Base-by-base conservation (phyloP, 371 early-diverging fungal genomes). In the Haplosporangium sp. region DNA sequence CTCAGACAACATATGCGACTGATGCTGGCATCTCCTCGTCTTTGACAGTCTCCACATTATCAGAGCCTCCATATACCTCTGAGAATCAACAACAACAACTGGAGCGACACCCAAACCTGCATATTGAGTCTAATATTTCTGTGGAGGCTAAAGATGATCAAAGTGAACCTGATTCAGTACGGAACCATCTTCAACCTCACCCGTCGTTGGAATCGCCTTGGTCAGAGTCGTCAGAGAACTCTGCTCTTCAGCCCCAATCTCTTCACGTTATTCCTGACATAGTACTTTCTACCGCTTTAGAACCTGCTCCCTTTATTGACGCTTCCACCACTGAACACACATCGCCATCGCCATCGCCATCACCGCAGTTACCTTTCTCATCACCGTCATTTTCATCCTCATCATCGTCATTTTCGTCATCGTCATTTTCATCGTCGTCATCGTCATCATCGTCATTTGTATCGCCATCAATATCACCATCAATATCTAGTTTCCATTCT, bases 121-220 rank as follows among this genome's bases (percentile, higher is more conserved):
- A 35, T 9, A 34, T 9, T 17, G 20, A n/a, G 13, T 35, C 57
- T 27, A 38, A 48, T 35, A 4, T 48, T 4, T 4, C 38, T 10
- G 37, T 2, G 37, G 48, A 19, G 35, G n/a, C 7, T 34, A 48
- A 63, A 11, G 8, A 50, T 50, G 15, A 44, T 10, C 47, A 20
- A 11, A 19, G 13, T 50, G 39, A 35, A 9, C 17, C 13, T 17
- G 44, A 13, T 27, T 7, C 11, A 10, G 52, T 27, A 5, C 19
- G 15, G 17, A 34, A 37, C 19, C 17, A 42, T 10, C 52, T 40
- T 34, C 71, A n/a, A 50, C 39, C 20, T 52, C 9, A 48, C 44
- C 53, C 65, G 47, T 58, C 45, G 35, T 37, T 60, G 7, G 57
- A 66, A 17, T 67, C 67, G 4, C 64, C 60, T 2, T 60, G 69